These are phyloP conservation scores for Cercospora sp. DNA, from an alignment of 2,329 filamentous ascomycete species.

Conservation along the genomic window DNA sequence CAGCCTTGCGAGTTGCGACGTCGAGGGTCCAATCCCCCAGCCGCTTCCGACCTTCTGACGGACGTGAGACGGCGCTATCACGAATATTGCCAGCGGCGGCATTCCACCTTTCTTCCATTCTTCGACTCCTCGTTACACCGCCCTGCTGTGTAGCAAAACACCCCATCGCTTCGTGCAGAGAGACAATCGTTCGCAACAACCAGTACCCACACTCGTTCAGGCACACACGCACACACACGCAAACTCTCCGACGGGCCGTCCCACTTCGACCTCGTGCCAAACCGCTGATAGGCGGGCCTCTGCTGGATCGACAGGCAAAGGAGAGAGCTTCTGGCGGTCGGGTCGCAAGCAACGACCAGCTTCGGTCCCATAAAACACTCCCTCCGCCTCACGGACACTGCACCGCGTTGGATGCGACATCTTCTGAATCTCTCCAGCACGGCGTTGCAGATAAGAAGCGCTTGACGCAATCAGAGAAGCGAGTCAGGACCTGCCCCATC, in stretches of 20 bases:
- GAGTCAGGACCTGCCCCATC: constrained; percentile 5
- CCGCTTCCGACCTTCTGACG: neutral
- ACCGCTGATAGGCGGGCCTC: constrained; percentile 6
- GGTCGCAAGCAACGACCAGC: constrained; percentile 9
- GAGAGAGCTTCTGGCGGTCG: neutral
- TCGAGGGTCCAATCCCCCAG: neutral
- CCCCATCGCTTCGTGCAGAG: neutral
- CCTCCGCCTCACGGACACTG: neutral
- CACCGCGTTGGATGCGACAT: neutral
- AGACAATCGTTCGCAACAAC: neutral
- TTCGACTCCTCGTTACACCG: neutral
- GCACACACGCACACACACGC: neutral
- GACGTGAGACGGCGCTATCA: neutral
- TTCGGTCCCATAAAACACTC: neutral
- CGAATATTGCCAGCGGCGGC: neutral
- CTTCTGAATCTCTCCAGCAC: neutral
- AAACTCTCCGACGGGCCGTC: neutral
- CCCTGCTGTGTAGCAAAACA: neutral
- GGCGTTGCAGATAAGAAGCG: neutral
- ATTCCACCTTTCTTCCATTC: neutral
- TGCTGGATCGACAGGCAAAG: constrained; percentile 1
- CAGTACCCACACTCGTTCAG: neutral
- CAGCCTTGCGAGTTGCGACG: neutral
- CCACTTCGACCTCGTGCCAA: neutral
- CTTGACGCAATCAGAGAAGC: neutral